Evolutionary conservation across 495 filamentous ascomycete species (phyloP), one percentile per base, ranked within the genome.

Genomic region (Hypoxylon rickii): DNA sequence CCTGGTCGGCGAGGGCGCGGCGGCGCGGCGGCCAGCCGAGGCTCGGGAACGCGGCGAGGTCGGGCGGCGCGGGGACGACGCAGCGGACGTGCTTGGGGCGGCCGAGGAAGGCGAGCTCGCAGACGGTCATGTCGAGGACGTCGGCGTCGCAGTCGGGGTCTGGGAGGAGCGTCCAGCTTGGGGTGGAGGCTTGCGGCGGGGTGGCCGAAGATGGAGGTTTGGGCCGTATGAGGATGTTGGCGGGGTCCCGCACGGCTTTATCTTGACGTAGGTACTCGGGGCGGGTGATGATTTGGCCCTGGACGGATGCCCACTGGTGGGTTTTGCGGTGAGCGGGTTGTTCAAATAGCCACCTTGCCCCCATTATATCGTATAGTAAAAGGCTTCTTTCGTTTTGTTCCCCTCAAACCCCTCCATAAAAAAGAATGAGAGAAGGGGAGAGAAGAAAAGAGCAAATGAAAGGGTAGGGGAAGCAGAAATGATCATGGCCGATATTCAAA

Each of bases 21-120:
- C 36, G 46, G 17, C 13, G 3, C 2, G 0, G 24, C 7, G 19
- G 36, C 12, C 17, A 26, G 4, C 45, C 33, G 10, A 0, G 22
- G 7, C 1, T 19, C 1, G 13, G 24, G 7, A 51, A 47, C 7
- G 11, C 13, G 4, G 47, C 7, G 3, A 37, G 16, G 12, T 51
- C 33, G n/a, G 38, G 10, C 40, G 21, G 33, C 7, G 26, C 20
- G 1, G 37, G 24, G 21, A 43, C 21, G 20, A 1, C 22, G 24
- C 46, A 48, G 22, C 31, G 37, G 10, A 47, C 55, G 8, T 10
- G 55, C 21, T 59, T 59, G 1, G 61, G 61, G 2, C 44, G 61
- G 3, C 51, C 58, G 3, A 62, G 36, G 37, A 62, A 62, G 7
- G 15, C 8, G 16, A 62, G 52, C 13, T 62, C 58, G 42, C 58